Percentiles rank a stretch among this genome's conserved stretches.
Evolutionary conservation across 148 eudicot species (phyloP).

Genomic region (Salicornia ramosissima): DNA sequence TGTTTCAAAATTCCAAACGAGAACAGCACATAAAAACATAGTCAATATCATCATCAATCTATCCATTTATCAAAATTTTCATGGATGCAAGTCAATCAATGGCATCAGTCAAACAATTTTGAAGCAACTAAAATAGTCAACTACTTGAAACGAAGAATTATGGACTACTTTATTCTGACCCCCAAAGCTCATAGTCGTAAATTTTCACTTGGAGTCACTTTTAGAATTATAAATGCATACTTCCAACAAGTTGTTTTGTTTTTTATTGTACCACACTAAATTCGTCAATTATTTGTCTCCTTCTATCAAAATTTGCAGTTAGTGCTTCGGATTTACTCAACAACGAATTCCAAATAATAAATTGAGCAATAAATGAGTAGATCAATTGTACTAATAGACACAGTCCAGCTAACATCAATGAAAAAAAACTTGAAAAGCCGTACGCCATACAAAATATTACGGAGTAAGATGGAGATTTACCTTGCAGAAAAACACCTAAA

Average conservation of each 20-base stretch:
- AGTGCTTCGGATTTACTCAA: not conserved
- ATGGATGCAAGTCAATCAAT: slow-evolving; percentile 2
- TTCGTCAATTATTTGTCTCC: not conserved
- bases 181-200: not conserved
- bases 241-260: not conserved
- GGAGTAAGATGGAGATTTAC: slow-evolving; percentile 18
- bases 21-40: no score
- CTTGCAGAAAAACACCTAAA: slow-evolving; percentile 85
- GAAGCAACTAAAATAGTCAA: not conserved
- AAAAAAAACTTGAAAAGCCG: no score
- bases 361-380: not conserved
- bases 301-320: not conserved
- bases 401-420: no score
- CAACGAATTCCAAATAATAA: not conserved
- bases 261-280: not conserved
- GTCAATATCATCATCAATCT: no score
- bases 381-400: not conserved
- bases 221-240: not conserved
- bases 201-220: not conserved
- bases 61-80: not conserved
- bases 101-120: not conserved
- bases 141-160: not conserved
- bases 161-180: not conserved
- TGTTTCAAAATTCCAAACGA: not conserved
- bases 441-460: no score